Evolutionary conservation across 768 basidiomycete species (phyloP).

Genomic region (Suillus lakei): DNA sequence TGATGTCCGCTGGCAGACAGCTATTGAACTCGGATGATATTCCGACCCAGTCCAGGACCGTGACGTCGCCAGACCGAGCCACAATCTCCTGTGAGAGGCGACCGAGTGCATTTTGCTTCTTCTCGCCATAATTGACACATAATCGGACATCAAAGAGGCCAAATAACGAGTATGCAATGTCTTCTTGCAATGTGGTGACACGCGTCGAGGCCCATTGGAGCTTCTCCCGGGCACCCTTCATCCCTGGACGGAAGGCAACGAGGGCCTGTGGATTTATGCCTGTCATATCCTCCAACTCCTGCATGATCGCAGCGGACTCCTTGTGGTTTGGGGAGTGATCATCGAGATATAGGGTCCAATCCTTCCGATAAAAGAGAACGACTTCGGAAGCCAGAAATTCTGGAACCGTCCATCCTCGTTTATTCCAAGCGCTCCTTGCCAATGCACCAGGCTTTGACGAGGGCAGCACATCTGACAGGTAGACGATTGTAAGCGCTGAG

Average conservation of each 20-base stretch:
- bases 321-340: not conserved
- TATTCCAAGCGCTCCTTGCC: not conserved
- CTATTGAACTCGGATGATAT: not conserved
- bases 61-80: constrained; percentile 4
- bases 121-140: constrained; percentile 18
- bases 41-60: constrained; percentile 9
- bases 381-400: not conserved
- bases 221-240: too few species aligned
- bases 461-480: not conserved
- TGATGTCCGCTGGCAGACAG: not conserved
- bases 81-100: constrained; percentile 7
- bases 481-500: too few species aligned
- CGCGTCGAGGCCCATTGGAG: too few species aligned
- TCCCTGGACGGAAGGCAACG: too few species aligned
- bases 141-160: constrained; percentile 9
- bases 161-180: not conserved
- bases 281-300: not conserved
- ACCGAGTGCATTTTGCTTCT: constrained; percentile 6
- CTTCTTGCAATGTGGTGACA: too few species aligned
- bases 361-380: not conserved
- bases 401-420: not conserved
- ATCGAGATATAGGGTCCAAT: not conserved
- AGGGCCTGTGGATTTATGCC: not conserved
- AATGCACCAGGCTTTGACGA: not conserved
- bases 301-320: not conserved